Evolutionary conservation across 495 filamentous ascomycete genomes (phyloP).

Genomic region (Darksidea phi): DNA sequence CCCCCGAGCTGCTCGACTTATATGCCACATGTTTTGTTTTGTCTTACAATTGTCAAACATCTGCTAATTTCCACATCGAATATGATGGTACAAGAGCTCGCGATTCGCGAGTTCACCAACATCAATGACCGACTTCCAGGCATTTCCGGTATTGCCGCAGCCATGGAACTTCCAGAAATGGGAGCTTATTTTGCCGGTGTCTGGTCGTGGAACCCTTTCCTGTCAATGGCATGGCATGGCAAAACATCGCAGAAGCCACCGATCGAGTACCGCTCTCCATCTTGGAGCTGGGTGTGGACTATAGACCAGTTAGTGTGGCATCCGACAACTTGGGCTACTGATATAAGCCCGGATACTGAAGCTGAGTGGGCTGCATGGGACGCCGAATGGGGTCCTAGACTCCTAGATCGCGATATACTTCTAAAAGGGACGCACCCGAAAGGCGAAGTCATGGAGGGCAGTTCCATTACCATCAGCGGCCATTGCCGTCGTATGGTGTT

Average conservation of each 20-base stretch:
- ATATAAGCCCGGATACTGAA: background rate
- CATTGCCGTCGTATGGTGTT: background rate
- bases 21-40: too few relatives aligned
- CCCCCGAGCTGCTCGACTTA: too few relatives aligned
- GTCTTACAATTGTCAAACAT: too few relatives aligned
- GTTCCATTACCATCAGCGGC: background rate
- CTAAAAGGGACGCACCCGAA: background rate
- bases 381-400: background rate
- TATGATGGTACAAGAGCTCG: background rate
- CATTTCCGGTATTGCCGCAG: background rate
- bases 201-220: conserved; percentile 1
- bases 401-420: background rate
- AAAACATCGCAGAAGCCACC: background rate
- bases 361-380: background rate
- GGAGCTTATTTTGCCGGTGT: background rate
- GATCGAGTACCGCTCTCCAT: background rate
- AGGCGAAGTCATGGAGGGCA: background rate
- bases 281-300: background rate
- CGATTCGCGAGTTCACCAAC: background rate
- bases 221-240: background rate
- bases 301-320: background rate
- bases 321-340: background rate
- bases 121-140: background rate
- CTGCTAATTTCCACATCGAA: too few relatives aligned
- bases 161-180: background rate